Evolutionary conservation across 2,329 filamentous ascomycete genomes (phyloP).

Genomic region (Penicillium psychrosexuale): DNA sequence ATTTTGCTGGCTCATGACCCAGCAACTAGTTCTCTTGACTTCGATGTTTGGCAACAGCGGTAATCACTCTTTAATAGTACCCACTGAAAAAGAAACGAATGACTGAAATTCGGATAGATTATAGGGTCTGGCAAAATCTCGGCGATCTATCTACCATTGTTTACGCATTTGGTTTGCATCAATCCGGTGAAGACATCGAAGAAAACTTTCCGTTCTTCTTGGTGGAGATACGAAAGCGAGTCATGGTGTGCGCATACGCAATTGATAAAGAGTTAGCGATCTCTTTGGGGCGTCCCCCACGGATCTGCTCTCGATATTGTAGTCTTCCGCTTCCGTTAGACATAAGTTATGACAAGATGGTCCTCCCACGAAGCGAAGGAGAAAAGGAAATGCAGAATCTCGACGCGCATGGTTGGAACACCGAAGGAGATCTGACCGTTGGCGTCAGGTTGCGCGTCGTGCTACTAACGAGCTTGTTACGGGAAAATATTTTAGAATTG

Average conservation of each 20-base stretch:
- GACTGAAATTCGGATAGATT: slow-evolving; percentile 29
- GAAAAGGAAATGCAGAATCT: slow-evolving; percentile 12
- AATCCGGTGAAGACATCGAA: slow-evolving; percentile 20
- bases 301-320: slow-evolving; percentile 41
- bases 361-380: slow-evolving; percentile 10
- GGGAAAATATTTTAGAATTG: neutral
- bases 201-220: slow-evolving; percentile 34
- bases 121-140: slow-evolving; percentile 43
- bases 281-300: slow-evolving; percentile 47
- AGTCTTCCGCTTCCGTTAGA: slow-evolving; percentile 21
- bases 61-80: neutral
- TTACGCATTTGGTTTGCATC: slow-evolving; percentile 46
- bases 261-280: slow-evolving; percentile 47
- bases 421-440: slow-evolving; percentile 5
- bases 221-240: slow-evolving; percentile 33
- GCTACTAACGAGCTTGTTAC: neutral
- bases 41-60: slow-evolving; percentile 15
- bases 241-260: slow-evolving; percentile 42
- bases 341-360: slow-evolving; percentile 19
- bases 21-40: slow-evolving; percentile 12
- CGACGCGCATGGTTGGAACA: slow-evolving; percentile 24
- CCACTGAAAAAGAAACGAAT: neutral
- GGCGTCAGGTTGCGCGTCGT: neutral
- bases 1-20: slow-evolving; percentile 14
- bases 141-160: slow-evolving; percentile 45